A percentile compares a stretch with the other conserved stretches of the same genome.
Evolutionary conservation across 164 flowering plant genomes (phyloP).

Genomic region (Brasenia schreberi): DNA sequence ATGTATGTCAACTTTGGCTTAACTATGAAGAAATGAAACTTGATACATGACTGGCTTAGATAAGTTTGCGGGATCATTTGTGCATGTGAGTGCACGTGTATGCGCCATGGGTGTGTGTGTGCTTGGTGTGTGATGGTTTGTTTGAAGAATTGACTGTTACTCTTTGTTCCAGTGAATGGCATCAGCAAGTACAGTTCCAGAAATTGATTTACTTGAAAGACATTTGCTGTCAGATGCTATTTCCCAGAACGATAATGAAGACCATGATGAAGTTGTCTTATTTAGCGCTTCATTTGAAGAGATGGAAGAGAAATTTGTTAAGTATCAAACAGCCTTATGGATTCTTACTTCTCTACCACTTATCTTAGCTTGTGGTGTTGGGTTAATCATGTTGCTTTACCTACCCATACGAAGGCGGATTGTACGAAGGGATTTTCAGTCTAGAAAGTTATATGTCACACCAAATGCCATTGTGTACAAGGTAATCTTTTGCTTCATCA

Average conservation of each 20-base stretch:
- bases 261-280: constrained; percentile 28
- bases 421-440: constrained; percentile 41
- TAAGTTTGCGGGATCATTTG: too few relatives aligned
- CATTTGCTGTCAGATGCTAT: constrained; percentile 22
- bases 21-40: too few relatives aligned
- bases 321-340: constrained; percentile 64
- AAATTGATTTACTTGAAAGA: constrained; percentile 45
- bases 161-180: constrained; percentile 21
- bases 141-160: too few relatives aligned
- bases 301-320: constrained; percentile 56
- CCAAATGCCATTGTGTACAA: constrained; percentile 58
- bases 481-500: constrained; percentile 18
- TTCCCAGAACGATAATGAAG: constrained; percentile 4
- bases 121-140: too few relatives aligned
- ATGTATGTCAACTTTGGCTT: too few relatives aligned
- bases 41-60: too few relatives aligned
- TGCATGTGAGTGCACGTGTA: too few relatives aligned
- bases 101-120: too few relatives aligned
- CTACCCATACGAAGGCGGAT: constrained; percentile 54
- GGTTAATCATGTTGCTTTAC: constrained; percentile 62
- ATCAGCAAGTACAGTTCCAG: constrained; percentile 28
- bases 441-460: constrained; percentile 59
- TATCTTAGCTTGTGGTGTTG: constrained; percentile 72
- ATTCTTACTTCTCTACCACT: constrained; percentile 54
- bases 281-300: constrained; percentile 55